Evolutionary conservation across 169 alveolate species (phyloP), one percentile per base, ranked within the genome.

Genomic region (Plasmodium gonderi): DNA sequence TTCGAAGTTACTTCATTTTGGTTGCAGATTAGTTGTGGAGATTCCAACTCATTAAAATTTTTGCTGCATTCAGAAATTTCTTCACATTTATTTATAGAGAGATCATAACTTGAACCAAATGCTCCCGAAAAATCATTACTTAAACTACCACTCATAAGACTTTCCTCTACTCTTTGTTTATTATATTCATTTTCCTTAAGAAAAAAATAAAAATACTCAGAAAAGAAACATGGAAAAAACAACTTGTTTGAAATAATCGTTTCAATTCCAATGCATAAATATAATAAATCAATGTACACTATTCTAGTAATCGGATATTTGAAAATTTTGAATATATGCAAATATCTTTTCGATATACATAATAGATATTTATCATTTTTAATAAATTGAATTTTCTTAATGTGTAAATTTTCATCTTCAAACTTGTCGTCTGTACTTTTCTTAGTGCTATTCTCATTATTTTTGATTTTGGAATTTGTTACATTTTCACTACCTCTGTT

Each of bases 151-250:
- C 68, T 76, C 9, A 40, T 33, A 45, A 36, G 29, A 69, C n/a
- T 69, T 12, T 26, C 45, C 38, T 26, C 40, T 74, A 1, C 40
- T 7, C 60, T 14, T 0, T 60, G 36, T 44, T 68, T 17, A n/a
- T n/a, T n/a, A 54, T 75, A 7, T 60, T 85, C 80, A 74, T 85
- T 85, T 75, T 51, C 69, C 17, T 85, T 85, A 75, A 67, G 45
- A 36, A 85, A 26, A 51, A 64, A 64, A 60, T 85, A 85, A 85
- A 85, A 85, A 75, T 85, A 85, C 23, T 85, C 89, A 12, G 92
- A 85, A 85, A 85, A 85, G n/a, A 85, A 85, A 65, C 92, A 85
- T 11, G 92, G 92, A 14, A 85, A 85, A 85, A 75, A 85, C 8
- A 85, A 67, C 60, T 85, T 33, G 17, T 75, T 11, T 1, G 92